phyloP scores from a whole-genome alignment of 441 rosid species.

The Erodium trifolium region DNA sequence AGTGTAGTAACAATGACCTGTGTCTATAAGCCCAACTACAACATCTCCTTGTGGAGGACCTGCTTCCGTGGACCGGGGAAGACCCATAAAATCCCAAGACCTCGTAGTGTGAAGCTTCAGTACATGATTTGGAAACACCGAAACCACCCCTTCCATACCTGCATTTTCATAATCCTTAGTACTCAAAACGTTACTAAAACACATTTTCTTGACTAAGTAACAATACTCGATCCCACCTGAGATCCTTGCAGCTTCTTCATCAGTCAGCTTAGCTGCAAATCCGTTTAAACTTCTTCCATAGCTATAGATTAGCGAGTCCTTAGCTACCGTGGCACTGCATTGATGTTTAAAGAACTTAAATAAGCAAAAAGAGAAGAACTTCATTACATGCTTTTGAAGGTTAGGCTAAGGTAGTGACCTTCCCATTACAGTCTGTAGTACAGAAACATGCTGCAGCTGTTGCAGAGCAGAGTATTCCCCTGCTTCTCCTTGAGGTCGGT shows the following conservation, averaged over 20 bases:
- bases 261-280: conserved; percentile 27
- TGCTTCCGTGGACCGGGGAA: conserved; percentile 12
- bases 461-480: background rate
- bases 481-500: background rate
- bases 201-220: too few relatives aligned
- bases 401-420: background rate
- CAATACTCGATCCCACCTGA: conserved; percentile 11
- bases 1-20: conserved; percentile 17
- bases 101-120: conserved; percentile 29
- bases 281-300: conserved; percentile 43
- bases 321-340: conserved; percentile 27
- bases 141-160: conserved; percentile 28
- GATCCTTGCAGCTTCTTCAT: conserved; percentile 30
- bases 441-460: background rate
- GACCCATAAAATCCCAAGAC: conserved; percentile 37
- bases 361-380: too few relatives aligned
- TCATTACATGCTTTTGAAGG: too few relatives aligned
- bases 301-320: conserved; percentile 36
- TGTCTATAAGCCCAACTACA: conserved; percentile 44
- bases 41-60: conserved; percentile 26
- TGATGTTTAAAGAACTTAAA: background rate
- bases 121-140: conserved; percentile 25
- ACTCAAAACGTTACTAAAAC: too few relatives aligned
- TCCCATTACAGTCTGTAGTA: background rate
- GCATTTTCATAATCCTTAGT: too few relatives aligned